Evolutionary conservation across 768 basidiomycete genomes (phyloP), one percentile per base, ranked within the genome.

Genomic region (Kwoniella sp.): DNA sequence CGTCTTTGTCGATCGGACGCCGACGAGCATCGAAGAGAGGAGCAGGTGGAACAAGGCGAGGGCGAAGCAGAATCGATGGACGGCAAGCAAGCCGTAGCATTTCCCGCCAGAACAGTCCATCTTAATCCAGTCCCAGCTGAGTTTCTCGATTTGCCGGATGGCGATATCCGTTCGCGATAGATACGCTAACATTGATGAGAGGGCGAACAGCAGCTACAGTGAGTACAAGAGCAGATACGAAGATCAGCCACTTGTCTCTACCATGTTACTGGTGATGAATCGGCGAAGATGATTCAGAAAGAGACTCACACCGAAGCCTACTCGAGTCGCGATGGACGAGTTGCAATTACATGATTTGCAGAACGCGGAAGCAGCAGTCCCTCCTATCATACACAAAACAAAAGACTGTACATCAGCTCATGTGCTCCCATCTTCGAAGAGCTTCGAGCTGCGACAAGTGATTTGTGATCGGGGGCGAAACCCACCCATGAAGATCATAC

Each of bases 321-420:
- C 89, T 75, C 94, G 89, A 50, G 94, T 97, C 0, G 96, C 96
- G 72, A 99, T 97, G 0, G 93, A 95, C 9, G 93, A 95, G 79
- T 98, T 97, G 83, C 96, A 99, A 79, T 98, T 98, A 82, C 95
- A 99, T 31, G 91, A 93, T 84, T 96, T 97, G 86, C 89, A 93
- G 83, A 96, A 92, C 87, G 95, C 93, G 37, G 91, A 93, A 2
- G 94, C 93, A 88, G 82, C 73, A n/a, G 69, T 78, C 25, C 74
- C 69, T 13, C 70, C 68, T 69, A 23, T 51, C 29, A 37, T 47
- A 34, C 52, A 70, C 65, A 12, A 51, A 51, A 22, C 11, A 11
- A 51, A 12, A 8, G 20, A 41, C 20, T 41, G 38, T n/a, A n/a
- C n/a, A n/a, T n/a, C n/a, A n/a, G n/a, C n/a, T n/a, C n/a, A n/a